These are phyloP conservation scores for Dactylellina haptotyla DNA, from an alignment of 2,329 filamentous ascomycete genomes.

Conservation along the genomic window DNA sequence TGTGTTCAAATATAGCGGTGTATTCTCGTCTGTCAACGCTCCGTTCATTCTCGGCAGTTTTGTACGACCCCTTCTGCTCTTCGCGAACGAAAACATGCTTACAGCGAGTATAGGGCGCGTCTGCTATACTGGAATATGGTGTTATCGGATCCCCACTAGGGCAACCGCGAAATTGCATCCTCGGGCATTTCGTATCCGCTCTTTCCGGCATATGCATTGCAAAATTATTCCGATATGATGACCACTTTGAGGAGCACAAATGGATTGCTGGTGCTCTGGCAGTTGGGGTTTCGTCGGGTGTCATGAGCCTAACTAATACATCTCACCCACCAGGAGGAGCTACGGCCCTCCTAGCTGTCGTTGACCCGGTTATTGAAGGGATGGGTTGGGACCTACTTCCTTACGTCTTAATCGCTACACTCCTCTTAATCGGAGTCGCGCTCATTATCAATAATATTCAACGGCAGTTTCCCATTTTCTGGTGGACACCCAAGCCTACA, in stretches of 20 bases:
- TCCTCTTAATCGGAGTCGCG: constrained; percentile 72
- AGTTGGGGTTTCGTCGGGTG: constrained; percentile 71
- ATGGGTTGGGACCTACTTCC: constrained; percentile 77
- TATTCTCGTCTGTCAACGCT: constrained; percentile 66
- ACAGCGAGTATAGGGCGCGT: constrained; percentile 69
- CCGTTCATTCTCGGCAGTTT: constrained; percentile 76
- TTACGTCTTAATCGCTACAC: constrained; percentile 70
- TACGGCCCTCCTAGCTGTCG: constrained; percentile 75
- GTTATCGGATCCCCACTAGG: constrained; percentile 76
- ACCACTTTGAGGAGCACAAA: constrained; percentile 66
- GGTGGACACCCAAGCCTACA: constrained; percentile 69
- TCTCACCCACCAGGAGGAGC: constrained; percentile 79
- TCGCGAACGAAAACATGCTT: neutral
- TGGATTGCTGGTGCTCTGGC: constrained; percentile 74
- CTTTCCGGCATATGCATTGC: constrained; percentile 71
- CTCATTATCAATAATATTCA: constrained; percentile 76
- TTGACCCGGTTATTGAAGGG: constrained; percentile 66
- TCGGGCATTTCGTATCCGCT: constrained; percentile 74
- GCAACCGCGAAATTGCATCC: constrained; percentile 75
- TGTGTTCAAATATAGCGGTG: constrained; percentile 67
- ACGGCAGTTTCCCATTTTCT: constrained; percentile 74
- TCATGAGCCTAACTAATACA: constrained; percentile 77
- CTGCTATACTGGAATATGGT: constrained; percentile 79
- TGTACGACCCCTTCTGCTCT: constrained; percentile 62
- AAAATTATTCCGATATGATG: constrained; percentile 71